Evolutionary conservation across 2,329 filamentous ascomycete genomes (phyloP), one percentile per base, ranked within the genome.

Genomic region (Nigrograna mackinnonii): DNA sequence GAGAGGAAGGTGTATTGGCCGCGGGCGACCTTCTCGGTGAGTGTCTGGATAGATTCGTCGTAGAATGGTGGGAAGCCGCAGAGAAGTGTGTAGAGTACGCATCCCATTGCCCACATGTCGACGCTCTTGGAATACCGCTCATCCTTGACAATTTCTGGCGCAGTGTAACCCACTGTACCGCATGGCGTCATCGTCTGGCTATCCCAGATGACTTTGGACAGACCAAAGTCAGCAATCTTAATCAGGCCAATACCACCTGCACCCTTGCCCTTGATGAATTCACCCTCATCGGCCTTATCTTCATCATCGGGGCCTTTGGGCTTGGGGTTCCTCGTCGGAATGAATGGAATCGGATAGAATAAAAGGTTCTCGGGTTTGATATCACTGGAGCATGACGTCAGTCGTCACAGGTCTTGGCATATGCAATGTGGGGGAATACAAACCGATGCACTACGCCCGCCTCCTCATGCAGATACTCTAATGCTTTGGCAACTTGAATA

Each of bases 101-200:
- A 99, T 12, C 94, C 94, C 22, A 99, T 73, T 3, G 94, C 94
- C 94, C 94, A 99, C 94, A 99, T 99, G 64, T 99, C 94, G 34
- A 99, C 94, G 38, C 90, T 95, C 77, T 97, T 99, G 26, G 92
- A 97, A 70, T 99, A 99, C 17, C 91, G 84, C 72, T 99, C 94
- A 70, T 99, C 94, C 73, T 97, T 97, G 67, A 99, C 94, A 50
- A 99, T 99, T 66, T 99, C 94, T 6, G 94, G 94, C 3, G 94
- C 94, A 4, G 94, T 97, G 72, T 99, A 99, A 32, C 94, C 94
- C 43, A 97, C 94, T 0, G 94, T 99, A 44, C 94, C 94, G 68
- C 94, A 99, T n/a, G 94, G 94, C 3, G 94, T 99, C 89, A 96
- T 97, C 7, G 94, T 99, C 65, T 95, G 89, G 56, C 84, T 94